Evolutionary conservation across 176 grass and related monocot species (phyloP).

Genomic region (Lolium perenne): DNA sequence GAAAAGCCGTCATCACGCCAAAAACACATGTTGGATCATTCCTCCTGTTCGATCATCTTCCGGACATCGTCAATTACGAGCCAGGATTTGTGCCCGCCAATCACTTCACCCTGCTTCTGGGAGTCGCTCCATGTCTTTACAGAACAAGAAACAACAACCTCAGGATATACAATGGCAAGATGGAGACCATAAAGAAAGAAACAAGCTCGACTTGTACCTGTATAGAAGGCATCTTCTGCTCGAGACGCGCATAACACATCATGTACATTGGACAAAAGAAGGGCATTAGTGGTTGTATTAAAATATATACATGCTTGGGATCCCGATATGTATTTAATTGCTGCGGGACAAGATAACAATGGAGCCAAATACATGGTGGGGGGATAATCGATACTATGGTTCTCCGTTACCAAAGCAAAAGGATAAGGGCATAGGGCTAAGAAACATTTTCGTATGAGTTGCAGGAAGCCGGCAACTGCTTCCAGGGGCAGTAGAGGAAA

Average conservation of each 20-base stretch:
- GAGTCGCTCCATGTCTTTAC: constrained; percentile 73
- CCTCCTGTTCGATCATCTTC: constrained; percentile 85
- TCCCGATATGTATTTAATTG: constrained; percentile 40
- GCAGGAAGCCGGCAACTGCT: constrained; percentile 43
- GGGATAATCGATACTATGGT: constrained; percentile 39
- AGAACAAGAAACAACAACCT: constrained; percentile 40
- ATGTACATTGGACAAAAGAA: constrained; percentile 48
- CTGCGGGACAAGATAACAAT: constrained; percentile 40
- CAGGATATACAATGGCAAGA: constrained; percentile 42
- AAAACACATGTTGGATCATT: constrained; percentile 38
- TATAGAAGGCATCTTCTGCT: constrained; percentile 97
- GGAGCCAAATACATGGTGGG: constrained; percentile 39
- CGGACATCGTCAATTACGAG: constrained; percentile 76
- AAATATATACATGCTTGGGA: constrained; percentile 32
- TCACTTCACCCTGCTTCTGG: constrained; percentile 65
- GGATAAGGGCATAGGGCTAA: constrained; percentile 51
- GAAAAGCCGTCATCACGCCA: not conserved
- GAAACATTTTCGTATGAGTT: constrained; percentile 37
- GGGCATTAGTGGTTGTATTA: constrained; percentile 47
- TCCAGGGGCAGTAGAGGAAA: constrained; percentile 35
- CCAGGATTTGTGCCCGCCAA: constrained; percentile 83
- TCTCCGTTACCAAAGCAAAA: constrained; percentile 46
- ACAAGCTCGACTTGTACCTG: constrained; percentile 67
- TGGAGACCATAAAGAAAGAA: constrained; percentile 40
- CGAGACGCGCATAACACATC: constrained; percentile 35